Evolutionary conservation across 306 rosid genomes (phyloP), one percentile per base, ranked within the genome.

Genomic region (Sphenostylis stenocarpa): DNA sequence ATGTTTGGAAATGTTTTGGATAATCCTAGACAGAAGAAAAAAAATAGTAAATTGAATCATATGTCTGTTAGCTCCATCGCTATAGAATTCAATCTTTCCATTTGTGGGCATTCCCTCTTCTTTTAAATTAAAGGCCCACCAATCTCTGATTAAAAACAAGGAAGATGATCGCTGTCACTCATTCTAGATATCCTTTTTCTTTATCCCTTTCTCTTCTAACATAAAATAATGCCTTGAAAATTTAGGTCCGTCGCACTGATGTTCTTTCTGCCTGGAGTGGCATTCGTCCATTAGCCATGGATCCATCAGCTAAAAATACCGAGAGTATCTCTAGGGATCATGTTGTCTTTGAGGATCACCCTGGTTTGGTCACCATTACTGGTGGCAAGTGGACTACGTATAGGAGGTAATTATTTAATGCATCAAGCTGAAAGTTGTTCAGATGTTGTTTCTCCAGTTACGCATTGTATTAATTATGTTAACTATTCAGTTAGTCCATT

Each of bases 201-300:
- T 11, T 47, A 39, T 45, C 15, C 16, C n/a, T 67, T 68, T 47
- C 34, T 77, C 38, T 66, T 34, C 49, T 55, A 47, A 72, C 82
- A 3, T 34, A 58, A 84, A 76, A 58, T 81, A 57, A 74, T 81
- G 43, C 52, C 48, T 13, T 5, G 23, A 67, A 77, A 83, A 60
- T 83, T 44, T 81, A 91, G 97, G 97, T 91, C 75, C 86, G 97
- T 31, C 95, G 97, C 20, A 78, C 86, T 38, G 97, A 91, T 39
- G 97, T 91, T 77, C 97, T 91, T 74, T 91, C 97, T 23, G 97
- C 97, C 16, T 91, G 97, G 97, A 91, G 95, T 80, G 97, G 97
- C 84, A 91, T 91, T 85, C 95, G 97, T 58, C 97, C 97, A 17
- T 80, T 91, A 80, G 97, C 97, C 48, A 82, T 65, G 4, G 89